These are phyloP conservation scores for Fraxinus excelsior DNA, from an alignment of 257 asterid species.

Conservation along the genomic window DNA sequence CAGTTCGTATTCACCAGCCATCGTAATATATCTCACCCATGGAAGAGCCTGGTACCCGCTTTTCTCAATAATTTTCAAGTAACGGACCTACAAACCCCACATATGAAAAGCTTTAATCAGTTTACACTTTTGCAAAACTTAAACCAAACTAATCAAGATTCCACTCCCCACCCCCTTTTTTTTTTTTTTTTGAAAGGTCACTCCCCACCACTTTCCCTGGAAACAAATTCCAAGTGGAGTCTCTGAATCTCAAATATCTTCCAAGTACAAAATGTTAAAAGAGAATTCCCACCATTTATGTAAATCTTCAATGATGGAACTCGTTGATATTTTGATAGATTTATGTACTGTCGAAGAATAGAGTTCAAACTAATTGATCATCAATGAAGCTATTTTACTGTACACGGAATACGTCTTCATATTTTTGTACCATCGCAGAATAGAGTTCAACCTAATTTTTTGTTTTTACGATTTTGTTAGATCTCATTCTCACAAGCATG, in stretches of 20 bases:
- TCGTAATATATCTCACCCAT: conserved; percentile 88
- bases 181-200: no score
- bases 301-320: not conserved
- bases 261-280: no score
- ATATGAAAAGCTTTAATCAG: not conserved
- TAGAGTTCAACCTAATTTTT: not conserved
- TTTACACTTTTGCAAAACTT: not conserved
- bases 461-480: not conserved
- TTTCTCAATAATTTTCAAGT: conserved; percentile 86
- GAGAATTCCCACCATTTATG: not conserved
- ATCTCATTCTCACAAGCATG: not conserved
- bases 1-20: conserved; percentile 93
- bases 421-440: not conserved
- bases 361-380: not conserved
- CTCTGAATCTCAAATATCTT: not conserved
- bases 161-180: no score
- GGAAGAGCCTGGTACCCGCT: conserved; percentile 94
- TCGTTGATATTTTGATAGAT: not conserved
- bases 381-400: not conserved
- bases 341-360: not conserved
- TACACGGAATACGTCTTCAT: not conserved
- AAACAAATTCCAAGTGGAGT: not conserved
- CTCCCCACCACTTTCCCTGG: no score
- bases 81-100: conserved; percentile 60
- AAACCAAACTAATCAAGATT: not conserved